Conservation (phyloP, 2,329 filamentous ascomycete species). For the Lachnellula cervina region DNA sequence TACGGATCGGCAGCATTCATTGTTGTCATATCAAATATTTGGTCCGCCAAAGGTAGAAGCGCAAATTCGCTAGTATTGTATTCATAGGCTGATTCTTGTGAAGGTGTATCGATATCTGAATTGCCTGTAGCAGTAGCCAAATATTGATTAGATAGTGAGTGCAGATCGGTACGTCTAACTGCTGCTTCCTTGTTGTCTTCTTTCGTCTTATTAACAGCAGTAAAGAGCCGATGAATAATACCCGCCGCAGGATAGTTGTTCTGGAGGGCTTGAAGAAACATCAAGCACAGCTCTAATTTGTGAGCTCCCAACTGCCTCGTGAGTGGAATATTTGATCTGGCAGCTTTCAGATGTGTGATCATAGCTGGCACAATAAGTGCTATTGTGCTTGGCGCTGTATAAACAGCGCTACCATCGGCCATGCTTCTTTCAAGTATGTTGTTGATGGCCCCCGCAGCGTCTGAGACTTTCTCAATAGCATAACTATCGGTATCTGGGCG, state of each 20-base stretch:
- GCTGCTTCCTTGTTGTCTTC: neutral
- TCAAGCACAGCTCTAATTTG: neutral
- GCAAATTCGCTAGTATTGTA: neutral
- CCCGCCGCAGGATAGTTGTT: neutral
- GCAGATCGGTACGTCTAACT: neutral
- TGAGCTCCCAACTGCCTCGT: neutral
- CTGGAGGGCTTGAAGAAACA: neutral
- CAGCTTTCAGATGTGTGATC: neutral
- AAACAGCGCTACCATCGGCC: neutral
- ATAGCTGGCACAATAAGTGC: neutral
- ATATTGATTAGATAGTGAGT: neutral
- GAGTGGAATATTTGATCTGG: neutral
- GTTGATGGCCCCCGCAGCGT: neutral
- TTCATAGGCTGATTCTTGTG: too few relatives aligned
- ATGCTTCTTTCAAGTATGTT: neutral
- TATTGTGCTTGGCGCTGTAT: neutral
- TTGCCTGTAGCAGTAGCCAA: neutral
- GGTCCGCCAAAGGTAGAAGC: neutral
- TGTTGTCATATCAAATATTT: neutral
- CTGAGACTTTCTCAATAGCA: neutral
- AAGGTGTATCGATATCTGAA: too few relatives aligned
- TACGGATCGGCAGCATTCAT: neutral
- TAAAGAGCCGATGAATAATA: neutral
- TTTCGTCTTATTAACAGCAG: neutral
- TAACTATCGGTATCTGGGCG: neutral